Percentiles rank a stretch among this genome's conserved stretches.
Evolutionary conservation across 2,329 filamentous ascomycete genomes (phyloP).

Genomic region (Macrophomina phaseolina): DNA sequence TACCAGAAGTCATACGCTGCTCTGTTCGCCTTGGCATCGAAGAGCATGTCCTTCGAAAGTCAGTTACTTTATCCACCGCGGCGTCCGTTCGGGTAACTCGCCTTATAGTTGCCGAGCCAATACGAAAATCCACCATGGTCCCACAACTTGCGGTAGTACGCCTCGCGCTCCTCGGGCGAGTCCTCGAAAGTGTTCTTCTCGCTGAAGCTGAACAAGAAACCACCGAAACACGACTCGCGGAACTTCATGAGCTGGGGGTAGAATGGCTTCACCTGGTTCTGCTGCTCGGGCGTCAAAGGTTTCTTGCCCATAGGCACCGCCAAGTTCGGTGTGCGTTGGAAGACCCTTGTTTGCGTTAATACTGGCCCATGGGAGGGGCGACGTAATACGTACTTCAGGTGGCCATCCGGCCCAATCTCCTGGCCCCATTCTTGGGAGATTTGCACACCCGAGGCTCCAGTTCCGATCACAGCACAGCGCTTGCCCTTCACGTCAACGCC

Average conservation of each 20-base stretch:
- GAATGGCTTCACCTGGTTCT: slow-evolving; percentile 51
- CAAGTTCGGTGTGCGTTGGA: slow-evolving; percentile 71
- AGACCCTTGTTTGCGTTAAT: slow-evolving; percentile 51
- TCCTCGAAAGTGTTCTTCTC: slow-evolving; percentile 61
- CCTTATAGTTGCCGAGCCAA: slow-evolving; percentile 50
- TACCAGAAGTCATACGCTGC: slow-evolving; percentile 53
- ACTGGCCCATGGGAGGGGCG: too few relatives aligned
- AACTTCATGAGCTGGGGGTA: slow-evolving; percentile 58
- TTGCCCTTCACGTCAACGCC: slow-evolving; percentile 62
- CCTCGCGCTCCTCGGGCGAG: slow-evolving; percentile 49
- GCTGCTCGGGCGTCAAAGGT: slow-evolving; percentile 56
- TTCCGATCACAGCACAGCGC: slow-evolving; percentile 69
- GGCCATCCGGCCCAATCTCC: not conserved
- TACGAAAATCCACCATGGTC: slow-evolving; percentile 48
- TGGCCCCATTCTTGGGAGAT: slow-evolving; percentile 64
- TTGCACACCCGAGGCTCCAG: slow-evolving; percentile 68
- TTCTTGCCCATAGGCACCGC: slow-evolving; percentile 66
- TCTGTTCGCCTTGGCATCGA: slow-evolving; percentile 49
- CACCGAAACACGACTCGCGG: slow-evolving; percentile 61
- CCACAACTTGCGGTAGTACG: slow-evolving; percentile 50
- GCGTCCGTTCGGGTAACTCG: not conserved
- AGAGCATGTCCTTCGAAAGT: slow-evolving; percentile 41
- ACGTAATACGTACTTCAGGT: not conserved
- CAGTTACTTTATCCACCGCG: not conserved
- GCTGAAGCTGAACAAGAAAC: slow-evolving; percentile 63